Conservation (phyloP, 257 asterid genomes). For the Solanum sitiens region DNA sequence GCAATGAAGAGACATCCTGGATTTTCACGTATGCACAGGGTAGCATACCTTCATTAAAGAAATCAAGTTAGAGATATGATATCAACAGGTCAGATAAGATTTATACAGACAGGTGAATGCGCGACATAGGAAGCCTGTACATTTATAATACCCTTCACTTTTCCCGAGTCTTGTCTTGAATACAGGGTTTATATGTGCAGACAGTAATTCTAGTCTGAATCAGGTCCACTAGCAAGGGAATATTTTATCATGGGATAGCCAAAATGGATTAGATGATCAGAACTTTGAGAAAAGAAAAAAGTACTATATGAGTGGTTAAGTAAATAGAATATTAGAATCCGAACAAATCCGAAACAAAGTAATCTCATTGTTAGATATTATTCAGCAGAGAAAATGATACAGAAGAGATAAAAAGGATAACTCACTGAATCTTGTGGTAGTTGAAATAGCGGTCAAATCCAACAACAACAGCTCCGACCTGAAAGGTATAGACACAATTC, state of each 20-base stretch:
- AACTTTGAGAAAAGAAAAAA: not conserved
- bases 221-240: not conserved
- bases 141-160: not conserved
- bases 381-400: not conserved
- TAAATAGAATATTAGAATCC: not conserved
- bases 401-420: conserved; percentile 2
- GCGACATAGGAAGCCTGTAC: not conserved
- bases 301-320: not conserved
- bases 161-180: not conserved
- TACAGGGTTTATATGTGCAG: not conserved
- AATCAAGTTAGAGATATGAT: not conserved
- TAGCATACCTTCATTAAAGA: conserved; percentile 66
- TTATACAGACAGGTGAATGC: not conserved
- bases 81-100: not conserved
- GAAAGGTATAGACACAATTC: conserved; percentile 1
- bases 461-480: conserved; percentile 99
- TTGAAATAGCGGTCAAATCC: conserved; percentile 98
- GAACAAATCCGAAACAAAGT: not conserved
- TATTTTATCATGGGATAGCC: not conserved
- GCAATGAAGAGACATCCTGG: conserved; percentile 98
- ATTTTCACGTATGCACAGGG: conserved; percentile 93
- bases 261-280: not conserved
- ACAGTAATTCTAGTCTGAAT: not conserved
- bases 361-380: not conserved
- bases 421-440: conserved; percentile 94